Evolutionary conservation across 1,284 basidiomycete genomes (phyloP).

Genomic region (Ceratobasidium theobromae): DNA sequence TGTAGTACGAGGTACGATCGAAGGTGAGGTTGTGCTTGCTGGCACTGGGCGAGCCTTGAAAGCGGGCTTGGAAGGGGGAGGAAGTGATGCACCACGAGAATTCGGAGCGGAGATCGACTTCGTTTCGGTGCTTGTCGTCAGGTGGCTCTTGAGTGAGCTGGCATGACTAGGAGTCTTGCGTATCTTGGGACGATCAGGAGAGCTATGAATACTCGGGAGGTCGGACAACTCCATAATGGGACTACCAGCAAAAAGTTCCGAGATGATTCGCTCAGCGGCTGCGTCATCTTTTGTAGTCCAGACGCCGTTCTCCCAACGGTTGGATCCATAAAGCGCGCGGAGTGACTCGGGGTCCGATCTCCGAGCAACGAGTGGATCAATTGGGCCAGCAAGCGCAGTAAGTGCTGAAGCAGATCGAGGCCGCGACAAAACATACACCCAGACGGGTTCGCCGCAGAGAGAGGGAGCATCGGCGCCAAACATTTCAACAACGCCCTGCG

Average conservation of each 20-base stretch:
- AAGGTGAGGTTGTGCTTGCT: constrained; percentile 57
- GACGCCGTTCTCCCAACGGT: constrained; percentile 58
- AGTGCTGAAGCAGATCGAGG: constrained; percentile 66
- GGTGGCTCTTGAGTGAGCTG: constrained; percentile 31
- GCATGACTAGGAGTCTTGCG: constrained; percentile 37
- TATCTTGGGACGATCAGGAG: constrained; percentile 66
- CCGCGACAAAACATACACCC: constrained; percentile 83
- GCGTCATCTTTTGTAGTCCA: constrained; percentile 66
- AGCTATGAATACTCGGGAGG: constrained; percentile 76
- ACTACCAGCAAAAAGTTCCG: constrained; percentile 39
- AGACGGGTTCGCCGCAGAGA: constrained; percentile 62
- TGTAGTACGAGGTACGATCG: constrained; percentile 75
- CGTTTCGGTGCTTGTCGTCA: constrained; percentile 26
- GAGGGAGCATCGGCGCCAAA: constrained; percentile 34
- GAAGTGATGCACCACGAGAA: constrained; percentile 50
- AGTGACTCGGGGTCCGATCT: constrained; percentile 60
- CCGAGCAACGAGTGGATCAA: constrained; percentile 58
- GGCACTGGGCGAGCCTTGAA: constrained; percentile 78
- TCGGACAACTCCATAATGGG: constrained; percentile 37
- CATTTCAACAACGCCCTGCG: constrained; percentile 29
- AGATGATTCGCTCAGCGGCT: constrained; percentile 71
- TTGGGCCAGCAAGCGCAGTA: constrained; percentile 14
- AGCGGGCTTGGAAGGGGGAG: constrained; percentile 50
- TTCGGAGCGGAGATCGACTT: constrained; percentile 50
- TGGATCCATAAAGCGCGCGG: constrained; percentile 64